Evolutionary conservation across 2,329 filamentous ascomycete genomes (phyloP).

Genomic region (Verticillium nubilum): DNA sequence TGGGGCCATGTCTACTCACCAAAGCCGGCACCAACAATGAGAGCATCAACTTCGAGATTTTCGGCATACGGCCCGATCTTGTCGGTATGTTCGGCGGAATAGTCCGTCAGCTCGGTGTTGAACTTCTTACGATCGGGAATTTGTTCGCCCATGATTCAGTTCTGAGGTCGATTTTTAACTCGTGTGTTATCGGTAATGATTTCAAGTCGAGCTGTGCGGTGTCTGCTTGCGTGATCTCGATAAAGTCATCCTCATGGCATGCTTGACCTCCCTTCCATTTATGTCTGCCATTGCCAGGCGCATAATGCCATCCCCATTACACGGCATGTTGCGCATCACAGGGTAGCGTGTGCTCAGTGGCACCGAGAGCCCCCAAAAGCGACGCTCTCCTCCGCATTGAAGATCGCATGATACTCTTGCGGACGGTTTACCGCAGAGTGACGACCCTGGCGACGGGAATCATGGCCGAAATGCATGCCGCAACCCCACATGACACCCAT

Average conservation of each 20-base stretch:
- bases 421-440: neutral
- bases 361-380: neutral
- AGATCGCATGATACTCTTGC: neutral
- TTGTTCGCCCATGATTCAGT: slow-evolving; percentile 14
- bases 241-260: neutral
- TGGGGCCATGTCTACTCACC: slow-evolving; percentile 17
- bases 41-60: slow-evolving; percentile 35
- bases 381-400: neutral
- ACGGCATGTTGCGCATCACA: too few species aligned
- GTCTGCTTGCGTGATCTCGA: neutral
- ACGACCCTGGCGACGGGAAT: too few species aligned
- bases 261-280: neutral
- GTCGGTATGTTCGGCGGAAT: slow-evolving; percentile 21
- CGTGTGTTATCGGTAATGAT: neutral
- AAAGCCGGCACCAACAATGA: slow-evolving; percentile 41
- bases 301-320: too few species aligned
- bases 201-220: too few species aligned
- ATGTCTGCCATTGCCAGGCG: neutral
- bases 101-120: slow-evolving; percentile 34
- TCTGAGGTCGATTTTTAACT: neutral
- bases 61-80: slow-evolving; percentile 34
- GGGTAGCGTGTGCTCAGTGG: neutral
- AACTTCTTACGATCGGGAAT: slow-evolving; percentile 25
- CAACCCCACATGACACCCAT: too few species aligned
- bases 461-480: neutral